Evolutionary conservation across 1,139 yeast genomes (phyloP).

Genomic region (Suhomyces wounanorum): DNA sequence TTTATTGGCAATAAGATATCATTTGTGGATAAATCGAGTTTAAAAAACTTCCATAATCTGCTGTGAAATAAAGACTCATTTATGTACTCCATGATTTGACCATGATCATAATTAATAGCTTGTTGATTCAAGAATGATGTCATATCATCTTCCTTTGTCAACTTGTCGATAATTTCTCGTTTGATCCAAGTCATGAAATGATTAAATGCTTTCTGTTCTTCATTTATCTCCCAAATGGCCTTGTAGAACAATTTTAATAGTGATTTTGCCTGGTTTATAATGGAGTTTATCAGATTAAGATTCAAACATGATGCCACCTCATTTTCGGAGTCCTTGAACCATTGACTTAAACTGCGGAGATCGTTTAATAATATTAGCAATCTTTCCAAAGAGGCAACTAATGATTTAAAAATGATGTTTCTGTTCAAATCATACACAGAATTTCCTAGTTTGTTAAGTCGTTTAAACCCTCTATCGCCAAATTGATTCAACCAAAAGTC

Average conservation of each 20-base stretch:
- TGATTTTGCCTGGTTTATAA: constrained; percentile 31
- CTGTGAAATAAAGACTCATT: constrained; percentile 30
- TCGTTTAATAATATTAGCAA: constrained; percentile 52
- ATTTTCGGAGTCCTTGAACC: constrained; percentile 29
- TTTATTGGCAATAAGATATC: constrained; percentile 18
- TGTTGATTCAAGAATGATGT: constrained; percentile 25
- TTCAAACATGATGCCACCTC: constrained; percentile 30
- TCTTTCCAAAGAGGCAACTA: constrained; percentile 61
- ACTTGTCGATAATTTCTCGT: constrained; percentile 35
- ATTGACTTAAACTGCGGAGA: constrained; percentile 46
- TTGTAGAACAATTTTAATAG: constrained; percentile 41
- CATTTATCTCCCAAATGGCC: constrained; percentile 49
- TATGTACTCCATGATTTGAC: constrained; percentile 35
- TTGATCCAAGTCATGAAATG: constrained; percentile 53
- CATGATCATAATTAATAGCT: constrained; percentile 22
- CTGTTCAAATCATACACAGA: constrained; percentile 51
- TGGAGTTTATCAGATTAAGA: constrained; percentile 23
- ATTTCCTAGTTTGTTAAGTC: constrained; percentile 56
- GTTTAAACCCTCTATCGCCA: constrained; percentile 69
- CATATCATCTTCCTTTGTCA: constrained; percentile 40
- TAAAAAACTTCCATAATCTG: constrained; percentile 27
- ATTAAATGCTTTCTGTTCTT: constrained; percentile 54
- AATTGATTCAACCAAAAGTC: constrained; percentile 53
- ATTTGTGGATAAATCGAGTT: constrained; percentile 20
- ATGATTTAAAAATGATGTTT: constrained; percentile 47